Conservation (phyloP, 306 rosid species). For the Rubus idaeus region DNA sequence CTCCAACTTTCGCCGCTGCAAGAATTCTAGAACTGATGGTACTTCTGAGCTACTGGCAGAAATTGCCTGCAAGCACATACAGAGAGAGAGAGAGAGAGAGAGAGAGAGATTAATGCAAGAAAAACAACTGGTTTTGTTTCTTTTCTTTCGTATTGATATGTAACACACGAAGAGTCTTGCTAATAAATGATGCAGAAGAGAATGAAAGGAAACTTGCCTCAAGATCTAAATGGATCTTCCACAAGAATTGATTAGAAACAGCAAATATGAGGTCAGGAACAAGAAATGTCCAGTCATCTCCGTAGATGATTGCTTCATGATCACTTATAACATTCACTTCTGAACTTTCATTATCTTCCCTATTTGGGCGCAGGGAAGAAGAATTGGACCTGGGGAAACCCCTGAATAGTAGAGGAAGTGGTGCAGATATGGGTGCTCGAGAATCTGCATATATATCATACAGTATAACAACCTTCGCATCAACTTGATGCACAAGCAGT, state of each 20-base stretch:
- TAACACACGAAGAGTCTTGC: neutral
- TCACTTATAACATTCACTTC: constrained; percentile 43
- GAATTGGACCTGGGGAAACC: constrained; percentile 66
- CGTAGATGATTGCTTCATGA: constrained; percentile 58
- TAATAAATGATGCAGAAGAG: constrained; percentile 20
- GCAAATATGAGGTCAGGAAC: constrained; percentile 89
- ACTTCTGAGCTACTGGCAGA: constrained; percentile 97
- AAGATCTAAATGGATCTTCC: constrained; percentile 86
- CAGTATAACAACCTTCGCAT: constrained; percentile 93
- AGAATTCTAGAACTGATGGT: constrained; percentile 85
- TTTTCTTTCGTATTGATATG: neutral
- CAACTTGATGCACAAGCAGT: constrained; percentile 91
- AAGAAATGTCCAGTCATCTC: constrained; percentile 77
- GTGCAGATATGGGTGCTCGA: constrained; percentile 93
- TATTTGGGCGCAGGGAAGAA: constrained; percentile 50
- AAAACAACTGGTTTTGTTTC: neutral
- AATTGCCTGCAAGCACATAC: constrained; percentile 60
- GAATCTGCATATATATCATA: constrained; percentile 88
- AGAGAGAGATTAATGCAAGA: constrained; percentile 21
- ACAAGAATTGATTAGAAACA: constrained; percentile 59
- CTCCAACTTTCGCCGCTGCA: constrained; percentile 90
- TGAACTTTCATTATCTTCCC: constrained; percentile 56
- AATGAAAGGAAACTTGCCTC: constrained; percentile 53
- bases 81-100: neutral
- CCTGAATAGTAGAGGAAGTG: constrained; percentile 86